Evolutionary conservation across 805 yeast genomes (phyloP).

Genomic region (Saccharomycopsis sp.): DNA sequence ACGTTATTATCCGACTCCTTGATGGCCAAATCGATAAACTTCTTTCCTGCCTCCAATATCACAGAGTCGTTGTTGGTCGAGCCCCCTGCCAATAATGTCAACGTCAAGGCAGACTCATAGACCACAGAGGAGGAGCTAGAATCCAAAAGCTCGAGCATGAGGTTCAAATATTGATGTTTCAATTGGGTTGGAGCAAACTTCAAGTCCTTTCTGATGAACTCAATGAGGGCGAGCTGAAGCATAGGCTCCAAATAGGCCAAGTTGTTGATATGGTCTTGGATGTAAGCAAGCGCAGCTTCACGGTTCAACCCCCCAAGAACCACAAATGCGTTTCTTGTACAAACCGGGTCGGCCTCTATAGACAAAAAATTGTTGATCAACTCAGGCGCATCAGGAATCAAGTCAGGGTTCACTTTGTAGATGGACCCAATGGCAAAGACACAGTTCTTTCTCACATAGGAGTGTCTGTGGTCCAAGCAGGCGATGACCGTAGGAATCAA

Average conservation of each 20-base stretch:
- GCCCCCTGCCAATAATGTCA: slow-evolving; percentile 51
- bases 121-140: slow-evolving; percentile 64
- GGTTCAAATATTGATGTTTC: slow-evolving; percentile 61
- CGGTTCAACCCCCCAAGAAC: slow-evolving; percentile 78
- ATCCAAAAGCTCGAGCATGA: slow-evolving; percentile 68
- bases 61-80: slow-evolving; percentile 50
- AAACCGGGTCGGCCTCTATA: slow-evolving; percentile 85
- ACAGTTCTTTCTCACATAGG: slow-evolving; percentile 96
- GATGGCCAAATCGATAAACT: slow-evolving; percentile 81
- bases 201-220: slow-evolving; percentile 84
- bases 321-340: slow-evolving; percentile 92
- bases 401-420: slow-evolving; percentile 72
- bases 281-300: slow-evolving; percentile 74
- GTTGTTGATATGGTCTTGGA: slow-evolving; percentile 59
- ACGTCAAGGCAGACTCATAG: slow-evolving; percentile 86
- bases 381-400: slow-evolving; percentile 94
- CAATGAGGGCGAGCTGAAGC: slow-evolving; percentile 83
- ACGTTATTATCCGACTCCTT: slow-evolving; percentile 94
- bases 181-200: slow-evolving; percentile 48
- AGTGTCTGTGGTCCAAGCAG: slow-evolving; percentile 93
- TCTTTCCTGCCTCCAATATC: slow-evolving; percentile 71
- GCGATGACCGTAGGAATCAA: slow-evolving; percentile 87
- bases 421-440: slow-evolving; percentile 84
- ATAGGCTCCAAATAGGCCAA: slow-evolving; percentile 70
- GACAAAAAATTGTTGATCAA: slow-evolving; percentile 64